Percentiles rank a stretch among this genome's conserved stretches.
Evolutionary conservation across 2,329 filamentous ascomycete genomes (phyloP).

Genomic region (Triangularia setosa): DNA sequence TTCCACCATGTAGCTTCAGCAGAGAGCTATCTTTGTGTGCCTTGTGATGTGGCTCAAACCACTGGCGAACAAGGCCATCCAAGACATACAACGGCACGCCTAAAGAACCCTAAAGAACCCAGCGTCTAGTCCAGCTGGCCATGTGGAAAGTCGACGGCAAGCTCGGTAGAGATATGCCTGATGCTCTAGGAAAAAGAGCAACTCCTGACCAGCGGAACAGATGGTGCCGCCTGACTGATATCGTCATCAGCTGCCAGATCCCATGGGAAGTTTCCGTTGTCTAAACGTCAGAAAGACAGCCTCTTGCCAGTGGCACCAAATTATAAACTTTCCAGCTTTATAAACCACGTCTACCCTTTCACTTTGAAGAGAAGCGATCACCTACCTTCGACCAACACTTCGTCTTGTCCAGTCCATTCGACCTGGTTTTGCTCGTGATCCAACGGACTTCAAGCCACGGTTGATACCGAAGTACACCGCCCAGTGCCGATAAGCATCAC

Average conservation of each 20-base stretch:
- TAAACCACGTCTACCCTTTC: background rate
- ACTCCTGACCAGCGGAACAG: slow-evolving; percentile 2
- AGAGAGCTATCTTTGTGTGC: background rate
- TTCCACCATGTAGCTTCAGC: background rate
- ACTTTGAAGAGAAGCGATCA: background rate
- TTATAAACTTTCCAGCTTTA: background rate
- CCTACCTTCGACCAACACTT: background rate
- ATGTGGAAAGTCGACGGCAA: background rate
- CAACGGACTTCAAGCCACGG: background rate
- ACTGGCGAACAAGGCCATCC: background rate
- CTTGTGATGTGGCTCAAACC: background rate
- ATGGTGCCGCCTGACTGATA: slow-evolving; percentile 1
- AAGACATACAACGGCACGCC: background rate
- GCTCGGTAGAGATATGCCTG: background rate
- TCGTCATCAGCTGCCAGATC: slow-evolving; percentile 8
- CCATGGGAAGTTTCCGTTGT: background rate
- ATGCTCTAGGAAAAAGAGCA: background rate
- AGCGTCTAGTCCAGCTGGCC: background rate
- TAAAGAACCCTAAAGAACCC: too few relatives aligned
- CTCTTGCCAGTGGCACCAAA: background rate
- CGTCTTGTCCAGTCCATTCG: background rate
- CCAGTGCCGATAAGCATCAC: slow-evolving; percentile 15
- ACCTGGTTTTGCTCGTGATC: background rate
- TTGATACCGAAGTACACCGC: slow-evolving; percentile 1
- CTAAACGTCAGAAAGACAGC: background rate